Evolutionary conservation across 352 stramenopile genomes (phyloP), one percentile per base, ranked within the genome.

Genomic region (Aphanomyces cochlioides): DNA sequence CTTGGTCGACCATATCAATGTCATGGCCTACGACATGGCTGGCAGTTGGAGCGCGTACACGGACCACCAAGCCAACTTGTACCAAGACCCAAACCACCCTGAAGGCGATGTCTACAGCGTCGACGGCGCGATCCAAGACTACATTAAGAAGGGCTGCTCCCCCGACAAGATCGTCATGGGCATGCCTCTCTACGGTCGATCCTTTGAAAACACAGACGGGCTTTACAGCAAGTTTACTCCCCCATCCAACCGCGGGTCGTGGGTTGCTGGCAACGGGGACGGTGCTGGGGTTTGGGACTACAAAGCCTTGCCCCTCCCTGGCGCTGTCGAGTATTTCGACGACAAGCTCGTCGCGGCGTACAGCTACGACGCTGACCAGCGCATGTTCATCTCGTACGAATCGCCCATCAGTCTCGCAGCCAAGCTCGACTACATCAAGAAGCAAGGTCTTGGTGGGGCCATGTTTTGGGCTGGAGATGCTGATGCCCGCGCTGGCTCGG

Each of bases 51-150:
- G 58, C 39, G 37, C 34, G 17, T 66, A 66, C 39, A 66, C 58
- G 8, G 58, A 66, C 39, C 58, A 66, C 58, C 58, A 53, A 7
- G 58, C 58, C 58, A 66, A 66, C 39, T 66, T 66, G 58, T 66
- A 50, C 37, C 39, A 66, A 19, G 58, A 66, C 39, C 58, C 58
- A 5, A 53, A 40, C 28, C 58, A 66, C 58, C 58, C 58, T 10
- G 15, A 38, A n/a, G 58, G 58, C 15, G 28, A 28, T 28, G 53
- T 54, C 39, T 66, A 66, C 58, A 50, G 34, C 7, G 58, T 47
- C 8, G 28, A 66, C 58, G 39, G 39, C 15, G 58, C 58, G 12
- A 50, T 66, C 17, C 58, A 66, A 15, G 58, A 66, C 39, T 66
- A 66, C 58, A 66, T 66, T 41, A 66, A 66, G 39, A n/a, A 41